These are phyloP conservation scores for Salix viminalis DNA, from an alignment of 345 rosid species.

Conservation along the genomic window DNA sequence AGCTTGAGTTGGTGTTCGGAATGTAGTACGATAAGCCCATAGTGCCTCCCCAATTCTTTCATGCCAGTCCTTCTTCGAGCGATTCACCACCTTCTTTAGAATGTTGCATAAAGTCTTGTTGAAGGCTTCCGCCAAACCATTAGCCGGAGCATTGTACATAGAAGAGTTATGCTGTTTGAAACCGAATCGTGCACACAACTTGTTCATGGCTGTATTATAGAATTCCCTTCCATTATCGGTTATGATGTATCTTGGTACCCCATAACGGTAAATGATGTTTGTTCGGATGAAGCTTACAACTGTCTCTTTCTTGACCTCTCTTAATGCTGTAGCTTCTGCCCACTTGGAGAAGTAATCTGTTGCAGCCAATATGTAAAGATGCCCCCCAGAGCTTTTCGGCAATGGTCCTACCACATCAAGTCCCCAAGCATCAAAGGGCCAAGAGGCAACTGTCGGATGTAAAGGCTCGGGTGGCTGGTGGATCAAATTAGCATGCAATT, in stretches of 20 bases:
- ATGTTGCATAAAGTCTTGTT: neutral
- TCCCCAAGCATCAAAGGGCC: no score
- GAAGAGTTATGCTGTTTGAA: neutral
- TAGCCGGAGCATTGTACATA: neutral
- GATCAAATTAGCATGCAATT: no score
- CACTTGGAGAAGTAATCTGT: neutral
- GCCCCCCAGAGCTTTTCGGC: neutral
- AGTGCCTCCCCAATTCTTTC: neutral
- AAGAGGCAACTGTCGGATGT: no score
- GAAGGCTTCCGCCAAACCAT: neutral
- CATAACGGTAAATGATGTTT: neutral
- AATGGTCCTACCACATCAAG: no score
- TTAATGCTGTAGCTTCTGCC: neutral
- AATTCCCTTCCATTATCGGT: neutral
- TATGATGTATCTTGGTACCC: neutral
- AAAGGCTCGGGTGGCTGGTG: no score
- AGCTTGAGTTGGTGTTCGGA: neutral
- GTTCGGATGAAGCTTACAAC: neutral
- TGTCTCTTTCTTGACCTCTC: neutral
- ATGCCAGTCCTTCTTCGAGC: neutral
- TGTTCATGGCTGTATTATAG: neutral
- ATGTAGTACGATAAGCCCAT: neutral
- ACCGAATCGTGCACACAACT: neutral
- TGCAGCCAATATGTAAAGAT: neutral
- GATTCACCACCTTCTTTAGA: neutral